phyloP scores from a whole-genome alignment of 192 early-diverging fungal genomes.

The Entophlyctis luteolus region DNA sequence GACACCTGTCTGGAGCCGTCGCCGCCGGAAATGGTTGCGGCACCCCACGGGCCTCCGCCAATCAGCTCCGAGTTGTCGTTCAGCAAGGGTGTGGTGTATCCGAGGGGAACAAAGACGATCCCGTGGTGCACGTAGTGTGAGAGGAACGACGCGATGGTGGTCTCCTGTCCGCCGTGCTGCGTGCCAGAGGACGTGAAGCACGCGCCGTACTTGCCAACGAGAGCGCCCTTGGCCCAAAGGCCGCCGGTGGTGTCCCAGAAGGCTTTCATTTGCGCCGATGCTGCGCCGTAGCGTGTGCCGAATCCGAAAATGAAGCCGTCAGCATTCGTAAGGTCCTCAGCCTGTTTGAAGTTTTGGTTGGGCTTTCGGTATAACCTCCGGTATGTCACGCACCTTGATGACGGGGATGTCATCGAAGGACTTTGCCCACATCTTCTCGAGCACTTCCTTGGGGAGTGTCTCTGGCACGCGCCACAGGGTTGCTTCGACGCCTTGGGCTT shows the following conservation, averaged over 20 bases:
- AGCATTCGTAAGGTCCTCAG: slow-evolving; percentile 52
- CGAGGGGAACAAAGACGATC: slow-evolving; percentile 52
- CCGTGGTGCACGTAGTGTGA: slow-evolving; percentile 47
- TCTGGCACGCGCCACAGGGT: slow-evolving; percentile 57
- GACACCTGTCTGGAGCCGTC: slow-evolving; percentile 61
- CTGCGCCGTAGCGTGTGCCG: slow-evolving; percentile 60
- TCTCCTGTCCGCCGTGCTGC: slow-evolving; percentile 63
- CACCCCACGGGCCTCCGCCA: slow-evolving; percentile 67
- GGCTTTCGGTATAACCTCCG: too few relatives aligned
- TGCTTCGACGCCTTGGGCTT: slow-evolving; percentile 53
- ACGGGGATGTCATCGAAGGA: slow-evolving; percentile 50
- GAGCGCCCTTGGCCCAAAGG: slow-evolving; percentile 52
- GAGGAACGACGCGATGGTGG: slow-evolving; percentile 36
- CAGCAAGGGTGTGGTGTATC: slow-evolving; percentile 24
- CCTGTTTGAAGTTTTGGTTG: neutral
- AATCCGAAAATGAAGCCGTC: slow-evolving; percentile 71
- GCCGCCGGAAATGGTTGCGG: slow-evolving; percentile 60
- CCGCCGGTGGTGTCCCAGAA: slow-evolving; percentile 63
- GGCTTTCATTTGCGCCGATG: slow-evolving; percentile 78
- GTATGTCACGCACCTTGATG: slow-evolving; percentile 31
- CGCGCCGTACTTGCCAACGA: slow-evolving; percentile 69
- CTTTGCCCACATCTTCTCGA: slow-evolving; percentile 65
- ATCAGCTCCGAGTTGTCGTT: slow-evolving; percentile 59
- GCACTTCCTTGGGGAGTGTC: slow-evolving; percentile 61
- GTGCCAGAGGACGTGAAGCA: slow-evolving; percentile 69